A percentile compares a stretch with the other conserved stretches of the same genome.
Conservation (phyloP, 2,329 filamentous ascomycete genomes). For the Dactylellina drechsleri region DNA sequence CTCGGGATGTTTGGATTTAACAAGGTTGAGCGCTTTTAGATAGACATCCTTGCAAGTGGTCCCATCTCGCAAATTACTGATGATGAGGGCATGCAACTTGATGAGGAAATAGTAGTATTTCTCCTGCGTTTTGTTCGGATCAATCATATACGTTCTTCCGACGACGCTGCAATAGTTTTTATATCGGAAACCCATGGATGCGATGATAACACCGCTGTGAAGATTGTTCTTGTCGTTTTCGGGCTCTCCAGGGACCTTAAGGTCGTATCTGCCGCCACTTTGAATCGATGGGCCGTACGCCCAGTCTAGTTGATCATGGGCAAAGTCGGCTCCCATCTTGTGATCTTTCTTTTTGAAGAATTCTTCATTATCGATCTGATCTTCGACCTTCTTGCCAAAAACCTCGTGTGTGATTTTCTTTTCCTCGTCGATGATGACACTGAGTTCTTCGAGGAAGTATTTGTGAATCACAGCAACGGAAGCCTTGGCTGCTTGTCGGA, state of each 20-base stretch:
- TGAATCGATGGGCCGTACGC: constrained; percentile 89
- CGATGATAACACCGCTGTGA: constrained; percentile 92
- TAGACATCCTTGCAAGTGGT: constrained; percentile 89
- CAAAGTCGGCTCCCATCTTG: constrained; percentile 87
- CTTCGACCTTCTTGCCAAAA: constrained; percentile 85
- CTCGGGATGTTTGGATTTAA: constrained; percentile 92
- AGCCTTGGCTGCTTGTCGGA: constrained; percentile 92
- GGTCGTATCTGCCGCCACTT: constrained; percentile 93
- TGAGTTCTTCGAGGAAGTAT: constrained; percentile 99
- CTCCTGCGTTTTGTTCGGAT: constrained; percentile 94
- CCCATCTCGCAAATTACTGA: constrained; percentile 90
- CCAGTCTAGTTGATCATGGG: constrained; percentile 91
- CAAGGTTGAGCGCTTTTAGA: constrained; percentile 79
- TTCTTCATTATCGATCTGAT: constrained; percentile 90
- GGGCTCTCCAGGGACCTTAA: constrained; percentile 80
- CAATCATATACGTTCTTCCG: constrained; percentile 92
- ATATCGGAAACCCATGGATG: constrained; percentile 90
- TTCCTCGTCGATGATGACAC: constrained; percentile 90
- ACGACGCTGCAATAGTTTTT: constrained; percentile 95
- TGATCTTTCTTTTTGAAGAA: constrained; percentile 86
- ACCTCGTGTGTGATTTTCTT: constrained; percentile 94
- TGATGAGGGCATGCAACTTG: constrained; percentile 83
- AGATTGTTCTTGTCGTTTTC: constrained; percentile 79
- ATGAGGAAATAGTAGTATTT: constrained; percentile 90
- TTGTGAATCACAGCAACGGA: constrained; percentile 94